Conservation (phyloP, 1,139 yeast genomes). For the Debaryomycetaceae sp. region DNA sequence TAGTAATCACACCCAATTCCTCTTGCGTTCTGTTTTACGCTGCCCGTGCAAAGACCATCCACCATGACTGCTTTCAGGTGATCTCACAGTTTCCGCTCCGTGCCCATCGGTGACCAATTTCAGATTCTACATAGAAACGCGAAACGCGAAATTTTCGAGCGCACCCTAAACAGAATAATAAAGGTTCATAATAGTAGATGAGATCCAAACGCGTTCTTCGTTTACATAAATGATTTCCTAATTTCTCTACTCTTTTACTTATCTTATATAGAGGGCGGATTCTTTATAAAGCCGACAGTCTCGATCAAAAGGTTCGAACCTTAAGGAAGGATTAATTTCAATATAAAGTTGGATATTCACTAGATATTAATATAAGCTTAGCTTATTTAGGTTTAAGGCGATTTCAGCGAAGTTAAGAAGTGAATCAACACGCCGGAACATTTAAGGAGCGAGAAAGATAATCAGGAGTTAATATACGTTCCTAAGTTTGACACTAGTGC, state of each 20-base stretch:
- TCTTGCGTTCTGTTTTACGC: too few relatives aligned
- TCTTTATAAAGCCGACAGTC: neutral
- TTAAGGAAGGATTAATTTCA: neutral
- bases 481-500: neutral
- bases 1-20: too few relatives aligned
- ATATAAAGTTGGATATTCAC: too few relatives aligned
- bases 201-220: neutral
- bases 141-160: constrained; percentile 4
- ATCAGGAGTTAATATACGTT: too few relatives aligned
- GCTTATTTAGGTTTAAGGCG: too few relatives aligned
- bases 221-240: neutral
- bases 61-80: too few relatives aligned
- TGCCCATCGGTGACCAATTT: neutral
- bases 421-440: too few relatives aligned
- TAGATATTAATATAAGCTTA: too few relatives aligned
- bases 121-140: constrained; percentile 2
- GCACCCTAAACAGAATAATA: neutral
- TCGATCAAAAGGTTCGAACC: neutral
- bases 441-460: too few relatives aligned
- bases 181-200: neutral
- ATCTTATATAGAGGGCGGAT: neutral
- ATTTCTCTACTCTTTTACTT: neutral
- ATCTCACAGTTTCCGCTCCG: too few relatives aligned
- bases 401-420: too few relatives aligned
- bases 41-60: too few relatives aligned